Base-by-base conservation (phyloP, 2,329 filamentous ascomycete genomes). In the Ophiostoma triangulosporum region DNA sequence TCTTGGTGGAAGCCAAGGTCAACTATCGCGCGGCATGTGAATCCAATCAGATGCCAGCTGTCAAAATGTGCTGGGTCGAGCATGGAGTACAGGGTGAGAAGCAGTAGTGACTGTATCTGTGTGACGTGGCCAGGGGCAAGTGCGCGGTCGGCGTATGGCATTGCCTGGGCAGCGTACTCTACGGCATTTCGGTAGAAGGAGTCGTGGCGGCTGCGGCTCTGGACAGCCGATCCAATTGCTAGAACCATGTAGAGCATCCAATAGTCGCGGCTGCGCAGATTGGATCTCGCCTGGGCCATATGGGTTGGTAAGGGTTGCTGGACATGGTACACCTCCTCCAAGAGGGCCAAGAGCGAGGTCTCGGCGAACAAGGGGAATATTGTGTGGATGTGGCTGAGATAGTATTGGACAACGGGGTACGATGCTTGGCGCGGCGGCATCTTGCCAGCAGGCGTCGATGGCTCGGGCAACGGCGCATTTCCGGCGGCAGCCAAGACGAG, bases 1-100 rank as follows among this genome's bases (percentile, higher is more conserved):
- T 97, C 91, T 68, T 96, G 91, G 66, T 97, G 93, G 55, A 94
- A 82, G 7, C 93, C 93, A 29, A 96, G 71, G 68, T 98, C 93
- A 22, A 96, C 78, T 63, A 91, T 82, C 6, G 89, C 87, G 55
- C 91, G 81, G 38, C 87, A 87, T 6, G 91, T 90, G 64, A 93
- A 90, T 6, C 91, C 93, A 54, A 96, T 86, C 57, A 96, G 69
- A 59, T 93, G 90, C 90, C 93, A 97, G 61, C 85, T 88, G 63
- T 95, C 89, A 63, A 95, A 96, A 64, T 94, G 88, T 40, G 83
- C 80, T 2, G 91, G 90, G 61, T 97, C 90, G 50, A 95, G 74
- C 72, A 93, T 86, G 3, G 91, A 84, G 65, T 95, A 97, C 61
- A 95, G 82, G 0, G 88, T 89, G 51, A 97, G 77, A 2, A 97